A percentile compares a stretch with the other conserved stretches of the same genome.
phyloP scores from a whole-genome alignment of 2,329 filamentous ascomycete species.

The Colletotrichum cuscutae region DNA sequence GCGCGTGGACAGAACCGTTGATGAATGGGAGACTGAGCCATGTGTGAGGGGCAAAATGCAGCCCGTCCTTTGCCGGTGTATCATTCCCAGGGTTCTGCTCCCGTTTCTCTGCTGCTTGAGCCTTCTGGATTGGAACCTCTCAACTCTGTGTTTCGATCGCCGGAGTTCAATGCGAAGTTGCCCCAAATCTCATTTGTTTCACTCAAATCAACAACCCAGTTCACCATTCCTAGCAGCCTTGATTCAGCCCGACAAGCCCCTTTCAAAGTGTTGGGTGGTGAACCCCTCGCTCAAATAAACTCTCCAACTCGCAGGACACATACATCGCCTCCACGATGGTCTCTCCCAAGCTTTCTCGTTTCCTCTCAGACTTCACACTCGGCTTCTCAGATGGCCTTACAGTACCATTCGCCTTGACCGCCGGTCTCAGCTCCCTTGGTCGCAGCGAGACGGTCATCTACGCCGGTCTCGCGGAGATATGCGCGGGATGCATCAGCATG shows the following conservation, averaged over 20 bases:
- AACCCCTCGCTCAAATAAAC: not conserved
- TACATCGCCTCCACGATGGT: not conserved
- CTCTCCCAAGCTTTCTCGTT: slow-evolving; percentile 45
- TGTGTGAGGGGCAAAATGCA: not conserved
- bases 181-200: not conserved
- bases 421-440: slow-evolving; percentile 72
- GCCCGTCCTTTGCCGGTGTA: not conserved
- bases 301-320: not conserved
- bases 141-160: no score
- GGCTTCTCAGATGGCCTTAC: slow-evolving; percentile 80
- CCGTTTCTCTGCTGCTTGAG: not conserved
- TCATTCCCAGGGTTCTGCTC: not conserved
- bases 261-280: not conserved
- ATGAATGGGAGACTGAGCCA: not conserved
- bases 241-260: not conserved
- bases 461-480: slow-evolving; percentile 76
- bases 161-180: not conserved
- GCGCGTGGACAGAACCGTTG: not conserved
- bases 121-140: no score
- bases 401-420: slow-evolving; percentile 79
- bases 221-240: not conserved
- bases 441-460: slow-evolving; percentile 72
- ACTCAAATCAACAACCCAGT: not conserved
- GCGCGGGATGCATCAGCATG: slow-evolving; percentile 79
- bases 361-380: slow-evolving; percentile 74